Base-by-base conservation (phyloP, 768 basidiomycete genomes). In the Termitomyces sp. region DNA sequence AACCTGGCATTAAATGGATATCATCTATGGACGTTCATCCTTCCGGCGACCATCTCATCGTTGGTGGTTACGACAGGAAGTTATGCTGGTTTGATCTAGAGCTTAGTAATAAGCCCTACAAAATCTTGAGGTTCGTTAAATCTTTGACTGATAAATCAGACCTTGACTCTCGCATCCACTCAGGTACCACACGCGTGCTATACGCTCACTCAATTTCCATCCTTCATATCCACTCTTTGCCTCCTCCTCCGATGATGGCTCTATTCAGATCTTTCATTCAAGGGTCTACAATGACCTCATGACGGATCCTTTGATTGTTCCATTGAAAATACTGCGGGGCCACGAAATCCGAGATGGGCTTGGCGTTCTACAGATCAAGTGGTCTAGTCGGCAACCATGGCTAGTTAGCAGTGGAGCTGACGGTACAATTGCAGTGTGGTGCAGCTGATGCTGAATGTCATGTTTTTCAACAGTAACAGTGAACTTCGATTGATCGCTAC, bases 71-170 rank as follows among this genome's bases (percentile, higher is more conserved):
- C 72, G 97, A 99, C 75, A 88, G 91, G 64, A 97, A 98, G 71
- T 76, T 99, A 16, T 95, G 94, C 71, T 99, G 97, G 97, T 98
- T 98, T 72, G 97, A 99, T 76, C 78, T 99, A 62, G 97, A 98
- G 67, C 84, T 99, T 55, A 92, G 89, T 64, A 89, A 92, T 61
- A 97, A 96, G 71, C 97, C 97, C 1, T 99, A 96, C 81, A 98
- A 97, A 75, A 85, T 97, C 55, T 76, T 99, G 65, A 84, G 93
- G 94, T 92, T 63, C 80, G 72, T 39, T 52, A 29, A 46, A 41
- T 41, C 58, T 53, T 58, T 57, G 37, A 45, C 47, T 56, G 26
- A 39, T 60, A 55, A 47, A 61, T 34, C 51, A 28, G 22, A 42
- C 41, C 54, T 64, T 45, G 61, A 57, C 36, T 26, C 29, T 44